Evolutionary conservation across 164 flowering plant species (phyloP), one percentile per base, ranked within the genome.

Genomic region (Chimonanthus salicifolius): DNA sequence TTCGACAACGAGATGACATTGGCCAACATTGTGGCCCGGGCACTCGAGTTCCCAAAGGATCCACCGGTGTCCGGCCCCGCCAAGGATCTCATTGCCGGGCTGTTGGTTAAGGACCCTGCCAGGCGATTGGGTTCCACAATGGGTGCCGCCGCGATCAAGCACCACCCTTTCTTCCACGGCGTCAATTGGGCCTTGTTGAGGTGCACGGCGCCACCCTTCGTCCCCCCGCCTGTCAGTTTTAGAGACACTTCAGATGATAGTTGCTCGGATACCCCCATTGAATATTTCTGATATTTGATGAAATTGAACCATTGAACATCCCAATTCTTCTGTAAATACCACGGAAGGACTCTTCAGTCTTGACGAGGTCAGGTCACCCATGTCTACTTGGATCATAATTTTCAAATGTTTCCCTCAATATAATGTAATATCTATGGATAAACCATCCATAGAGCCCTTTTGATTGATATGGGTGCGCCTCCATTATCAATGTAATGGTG

Each of bases 81-180:
- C 43, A 80, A 88, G 58, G 87, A 84, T 70, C 74, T 94, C 70
- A 92, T 94, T 0, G 68, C 87, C 15, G 80, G 83, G 13, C 64
- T 94, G 71, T 47, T 94, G 58, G 76, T 45, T 33, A 92, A 92
- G 80, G 96, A 94, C 48, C 95, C 98, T 70, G 76, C 44, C 4
- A 66, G 45, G 7, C 74, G 98, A 18, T 78, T 92, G 72, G 98
- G 98, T 76, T 83, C 88, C 21, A 86, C 62, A 58, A 86, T 87
- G 33, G 97, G 98, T 1, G 87, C 98, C 3, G 92, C 90, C 3
- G 97, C 90, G 43, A 81, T 94, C 18, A 94, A 90, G 80, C 81
- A 82, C 47, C 97, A 92, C 80, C 87, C 95, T 18, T 94, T 91
- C 67, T 94, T 94, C 68, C 82, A 79, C 60, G 87, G 84, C 0